Percentiles rank a stretch among this genome's conserved stretches.
These are phyloP conservation scores for Austroboletus niveus DNA, from an alignment of 1,284 basidiomycete genomes.

Conservation along the genomic window DNA sequence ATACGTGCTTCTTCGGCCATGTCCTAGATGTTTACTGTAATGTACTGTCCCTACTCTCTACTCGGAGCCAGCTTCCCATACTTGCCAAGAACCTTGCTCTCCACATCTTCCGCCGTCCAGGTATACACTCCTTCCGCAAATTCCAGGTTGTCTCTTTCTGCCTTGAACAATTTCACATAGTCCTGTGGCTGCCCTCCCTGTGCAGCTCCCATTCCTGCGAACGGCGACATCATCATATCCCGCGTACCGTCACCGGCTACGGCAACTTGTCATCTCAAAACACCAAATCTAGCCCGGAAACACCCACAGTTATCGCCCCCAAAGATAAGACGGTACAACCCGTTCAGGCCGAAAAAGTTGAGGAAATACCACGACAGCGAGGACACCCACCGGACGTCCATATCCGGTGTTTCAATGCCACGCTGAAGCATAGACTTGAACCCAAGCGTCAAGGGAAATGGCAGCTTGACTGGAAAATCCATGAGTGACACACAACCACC, in stretches of 20 bases:
- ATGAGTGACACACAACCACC: conserved; percentile 3
- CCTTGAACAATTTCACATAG: conserved; percentile 86
- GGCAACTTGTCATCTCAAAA: conserved; percentile 15
- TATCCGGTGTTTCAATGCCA: conserved; percentile 93
- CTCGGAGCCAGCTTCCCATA: conserved; percentile 56
- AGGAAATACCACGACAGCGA: conserved; percentile 99
- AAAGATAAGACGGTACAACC: conserved; percentile 90
- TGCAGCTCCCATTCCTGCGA: conserved; percentile 57
- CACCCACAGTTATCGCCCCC: conserved; percentile 86
- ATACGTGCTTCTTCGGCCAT: conserved; percentile 28
- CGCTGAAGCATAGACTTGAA: conserved; percentile 99
- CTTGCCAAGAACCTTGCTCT: conserved; percentile 71
- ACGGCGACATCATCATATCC: conserved; percentile 72
- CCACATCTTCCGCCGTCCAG: conserved; percentile 81
- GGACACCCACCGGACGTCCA: conserved; percentile 99
- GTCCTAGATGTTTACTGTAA: conserved; percentile 22
- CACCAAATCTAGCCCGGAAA: conserved; percentile 10
- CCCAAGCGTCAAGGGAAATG: conserved; percentile 94
- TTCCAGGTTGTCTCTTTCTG: conserved; percentile 91
- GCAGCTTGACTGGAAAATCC: conserved; percentile 76
- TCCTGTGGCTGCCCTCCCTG: conserved; percentile 72
- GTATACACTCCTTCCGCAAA: conserved; percentile 83
- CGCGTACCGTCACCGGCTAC: conserved; percentile 75
- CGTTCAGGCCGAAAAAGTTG: conserved; percentile 97
- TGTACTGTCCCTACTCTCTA: conserved; percentile 23